Percentiles rank a stretch among this genome's conserved stretches.
Evolutionary conservation across 768 basidiomycete genomes (phyloP).

Genomic region (Mrakia gelida): DNA sequence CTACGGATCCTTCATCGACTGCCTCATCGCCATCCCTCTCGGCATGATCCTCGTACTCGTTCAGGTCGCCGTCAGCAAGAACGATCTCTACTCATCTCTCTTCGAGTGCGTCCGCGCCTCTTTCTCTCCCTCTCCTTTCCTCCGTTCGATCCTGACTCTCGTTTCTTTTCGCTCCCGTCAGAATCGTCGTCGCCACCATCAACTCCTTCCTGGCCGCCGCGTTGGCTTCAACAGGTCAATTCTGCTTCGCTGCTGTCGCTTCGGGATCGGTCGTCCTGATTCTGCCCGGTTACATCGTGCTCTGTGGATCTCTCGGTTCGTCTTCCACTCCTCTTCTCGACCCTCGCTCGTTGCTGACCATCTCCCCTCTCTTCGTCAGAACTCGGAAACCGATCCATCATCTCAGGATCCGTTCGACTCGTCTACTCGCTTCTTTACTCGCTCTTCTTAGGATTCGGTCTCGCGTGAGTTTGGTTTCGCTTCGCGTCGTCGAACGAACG

Average conservation of each 20-base stretch:
- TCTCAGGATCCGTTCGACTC: slow-evolving; percentile 75
- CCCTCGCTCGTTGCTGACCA: neutral
- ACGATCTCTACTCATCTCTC: slow-evolving; percentile 73
- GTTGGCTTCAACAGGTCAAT: slow-evolving; percentile 59
- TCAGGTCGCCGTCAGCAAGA: slow-evolving; percentile 65
- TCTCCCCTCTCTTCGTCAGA: slow-evolving; percentile 45
- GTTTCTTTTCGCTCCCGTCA: slow-evolving; percentile 41
- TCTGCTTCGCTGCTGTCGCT: slow-evolving; percentile 78
- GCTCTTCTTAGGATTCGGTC: slow-evolving; percentile 64
- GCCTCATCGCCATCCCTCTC: slow-evolving; percentile 65
- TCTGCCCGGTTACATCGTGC: slow-evolving; percentile 46
- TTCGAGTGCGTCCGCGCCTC: slow-evolving; percentile 58
- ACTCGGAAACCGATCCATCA: slow-evolving; percentile 71
- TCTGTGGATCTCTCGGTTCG: slow-evolving; percentile 55
- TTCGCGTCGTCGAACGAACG: neutral
- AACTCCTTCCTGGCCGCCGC: slow-evolving; percentile 75
- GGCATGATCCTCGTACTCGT: slow-evolving; percentile 68
- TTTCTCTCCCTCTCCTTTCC: neutral
- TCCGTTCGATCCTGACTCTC: neutral
- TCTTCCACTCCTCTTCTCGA: neutral
- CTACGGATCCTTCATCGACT: slow-evolving; percentile 72
- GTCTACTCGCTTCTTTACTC: slow-evolving; percentile 73
- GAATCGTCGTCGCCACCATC: slow-evolving; percentile 69
- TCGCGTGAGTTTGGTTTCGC: slow-evolving; percentile 47
- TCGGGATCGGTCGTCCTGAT: slow-evolving; percentile 75